A percentile compares a stretch with the other conserved stretches of the same genome.
phyloP scores from a whole-genome alignment of 2,329 filamentous ascomycete genomes.

The Botrytis elliptica region DNA sequence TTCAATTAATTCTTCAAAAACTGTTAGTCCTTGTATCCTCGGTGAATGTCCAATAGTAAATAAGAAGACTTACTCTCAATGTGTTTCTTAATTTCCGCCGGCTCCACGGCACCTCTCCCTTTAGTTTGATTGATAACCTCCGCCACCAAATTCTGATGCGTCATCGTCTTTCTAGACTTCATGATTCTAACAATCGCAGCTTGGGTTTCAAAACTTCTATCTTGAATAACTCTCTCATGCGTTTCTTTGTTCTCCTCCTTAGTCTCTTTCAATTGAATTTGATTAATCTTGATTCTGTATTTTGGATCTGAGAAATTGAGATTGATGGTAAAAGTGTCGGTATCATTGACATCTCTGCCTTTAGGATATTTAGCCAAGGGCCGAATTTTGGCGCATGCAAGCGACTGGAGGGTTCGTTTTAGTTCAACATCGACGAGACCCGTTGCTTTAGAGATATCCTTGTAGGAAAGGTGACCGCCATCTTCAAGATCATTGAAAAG shows the following conservation, averaged over 20 bases:
- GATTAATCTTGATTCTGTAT: slow-evolving; percentile 95
- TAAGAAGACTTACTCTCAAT: slow-evolving; percentile 72
- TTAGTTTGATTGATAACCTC: slow-evolving; percentile 92
- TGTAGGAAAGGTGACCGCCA: slow-evolving; percentile 68
- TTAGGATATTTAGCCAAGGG: slow-evolving; percentile 84
- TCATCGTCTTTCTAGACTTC: slow-evolving; percentile 88
- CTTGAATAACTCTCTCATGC: slow-evolving; percentile 82
- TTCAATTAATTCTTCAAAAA: slow-evolving; percentile 65
- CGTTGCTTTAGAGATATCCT: slow-evolving; percentile 71
- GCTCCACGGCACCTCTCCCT: slow-evolving; percentile 80
- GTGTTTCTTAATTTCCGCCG: slow-evolving; percentile 89
- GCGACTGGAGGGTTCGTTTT: slow-evolving; percentile 86
- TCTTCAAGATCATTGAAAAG: slow-evolving; percentile 74
- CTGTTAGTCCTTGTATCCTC: slow-evolving; percentile 35
- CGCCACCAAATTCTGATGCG: slow-evolving; percentile 80
- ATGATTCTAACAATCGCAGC: slow-evolving; percentile 96
- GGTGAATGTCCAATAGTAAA: slow-evolving; percentile 17
- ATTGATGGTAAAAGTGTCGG: slow-evolving; percentile 86
- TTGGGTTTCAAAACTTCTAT: slow-evolving; percentile 94
- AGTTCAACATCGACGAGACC: slow-evolving; percentile 76
- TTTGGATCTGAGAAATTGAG: slow-evolving; percentile 73
- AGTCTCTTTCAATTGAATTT: slow-evolving; percentile 96
- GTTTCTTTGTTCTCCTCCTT: slow-evolving; percentile 93
- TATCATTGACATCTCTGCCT: slow-evolving; percentile 72
- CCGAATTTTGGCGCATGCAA: slow-evolving; percentile 85